Evolutionary conservation across 2,329 filamentous ascomycete species (phyloP).

Genomic region (Penicillium sp.): DNA sequence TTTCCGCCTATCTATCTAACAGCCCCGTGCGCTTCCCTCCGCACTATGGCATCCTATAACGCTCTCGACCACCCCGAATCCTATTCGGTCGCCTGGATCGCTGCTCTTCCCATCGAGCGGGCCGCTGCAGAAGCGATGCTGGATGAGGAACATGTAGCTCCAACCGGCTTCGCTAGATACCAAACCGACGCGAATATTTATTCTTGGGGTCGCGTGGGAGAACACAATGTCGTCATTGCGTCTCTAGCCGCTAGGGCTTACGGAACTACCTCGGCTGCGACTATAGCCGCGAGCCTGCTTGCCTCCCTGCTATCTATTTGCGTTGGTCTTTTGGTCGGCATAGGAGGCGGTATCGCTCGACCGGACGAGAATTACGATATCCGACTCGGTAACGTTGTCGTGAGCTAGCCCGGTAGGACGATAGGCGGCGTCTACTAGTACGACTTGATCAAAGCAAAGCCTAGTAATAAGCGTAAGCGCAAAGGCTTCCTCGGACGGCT

Average conservation of each 20-base stretch:
- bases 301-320: slow-evolving; percentile 14
- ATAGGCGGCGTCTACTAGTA: slow-evolving; percentile 25
- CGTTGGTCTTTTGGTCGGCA: slow-evolving; percentile 23
- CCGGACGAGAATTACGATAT: slow-evolving; percentile 21
- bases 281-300: slow-evolving; percentile 7
- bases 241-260: slow-evolving; percentile 8
- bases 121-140: slow-evolving; percentile 19
- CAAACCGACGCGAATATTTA: slow-evolving; percentile 11
- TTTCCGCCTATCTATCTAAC: background rate
- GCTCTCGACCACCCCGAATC: slow-evolving; percentile 2
- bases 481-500: slow-evolving; percentile 17
- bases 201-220: slow-evolving; percentile 11
- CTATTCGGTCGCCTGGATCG: slow-evolving; percentile 19
- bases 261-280: slow-evolving; percentile 11
- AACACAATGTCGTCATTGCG: slow-evolving; percentile 16
- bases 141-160: slow-evolving; percentile 20
- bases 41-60: slow-evolving; percentile 2
- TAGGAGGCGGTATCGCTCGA: slow-evolving; percentile 21
- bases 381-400: slow-evolving; percentile 25
- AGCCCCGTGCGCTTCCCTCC: background rate
- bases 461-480: slow-evolving; percentile 5
- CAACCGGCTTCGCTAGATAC: slow-evolving; percentile 2
- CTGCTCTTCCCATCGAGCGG: slow-evolving; percentile 16
- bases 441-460: slow-evolving; percentile 18
- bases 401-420: slow-evolving; percentile 17